Evolutionary conservation across 306 rosid species (phyloP).

Genomic region (Prunus kanzakura): DNA sequence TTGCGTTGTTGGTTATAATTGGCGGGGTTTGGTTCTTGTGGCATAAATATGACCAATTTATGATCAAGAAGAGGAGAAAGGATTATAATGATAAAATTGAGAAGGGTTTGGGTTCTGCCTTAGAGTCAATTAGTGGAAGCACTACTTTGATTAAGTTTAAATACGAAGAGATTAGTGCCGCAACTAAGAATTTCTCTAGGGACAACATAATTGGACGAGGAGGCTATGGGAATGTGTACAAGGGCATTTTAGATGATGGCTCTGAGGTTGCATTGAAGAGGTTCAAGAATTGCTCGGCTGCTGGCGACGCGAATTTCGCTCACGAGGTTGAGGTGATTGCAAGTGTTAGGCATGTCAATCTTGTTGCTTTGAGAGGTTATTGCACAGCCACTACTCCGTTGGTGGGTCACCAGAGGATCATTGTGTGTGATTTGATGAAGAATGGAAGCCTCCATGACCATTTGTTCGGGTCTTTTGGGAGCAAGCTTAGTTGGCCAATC

Average conservation of each 20-base stretch:
- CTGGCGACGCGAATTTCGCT: slow-evolving; percentile 71
- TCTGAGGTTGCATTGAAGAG: slow-evolving; percentile 81
- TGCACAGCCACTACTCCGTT: slow-evolving; percentile 77
- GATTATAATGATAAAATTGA: slow-evolving; percentile 28
- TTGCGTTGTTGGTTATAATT: slow-evolving; percentile 18
- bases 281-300: slow-evolving; percentile 89
- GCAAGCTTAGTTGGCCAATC: slow-evolving; percentile 72
- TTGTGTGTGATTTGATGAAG: slow-evolving; percentile 87
- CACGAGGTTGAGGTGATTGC: slow-evolving; percentile 96
- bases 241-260: slow-evolving; percentile 62
- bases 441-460: slow-evolving; percentile 94
- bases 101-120: slow-evolving; percentile 36
- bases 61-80: neutral
- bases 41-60: slow-evolving; percentile 27
- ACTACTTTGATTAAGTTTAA: slow-evolving; percentile 66
- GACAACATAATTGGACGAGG: slow-evolving; percentile 78
- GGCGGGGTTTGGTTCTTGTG: slow-evolving; percentile 41
- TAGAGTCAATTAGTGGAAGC: slow-evolving; percentile 69
- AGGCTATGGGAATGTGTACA: slow-evolving; percentile 94
- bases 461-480: slow-evolving; percentile 53
- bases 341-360: slow-evolving; percentile 85
- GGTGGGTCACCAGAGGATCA: slow-evolving; percentile 93
- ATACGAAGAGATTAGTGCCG: slow-evolving; percentile 65
- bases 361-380: slow-evolving; percentile 80
- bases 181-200: slow-evolving; percentile 73